Conservation (phyloP, 305 asterid genomes). For the Rubia peregrina region DNA sequence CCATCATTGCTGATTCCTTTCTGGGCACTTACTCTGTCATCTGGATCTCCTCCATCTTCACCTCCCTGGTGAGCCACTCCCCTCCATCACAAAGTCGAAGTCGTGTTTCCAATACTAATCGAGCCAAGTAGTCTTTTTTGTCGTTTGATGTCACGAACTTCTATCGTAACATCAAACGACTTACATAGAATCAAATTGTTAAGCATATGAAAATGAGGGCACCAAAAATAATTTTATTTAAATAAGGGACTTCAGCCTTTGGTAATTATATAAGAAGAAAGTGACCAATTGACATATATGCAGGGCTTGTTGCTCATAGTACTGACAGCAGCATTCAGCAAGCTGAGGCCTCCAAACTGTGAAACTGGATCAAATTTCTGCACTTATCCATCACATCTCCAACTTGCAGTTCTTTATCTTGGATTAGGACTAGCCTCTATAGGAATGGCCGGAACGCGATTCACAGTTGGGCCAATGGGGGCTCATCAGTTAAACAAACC, state of each 20-base stretch:
- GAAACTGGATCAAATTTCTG: conserved; percentile 15
- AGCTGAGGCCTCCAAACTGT: conserved; percentile 18
- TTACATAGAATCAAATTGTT: background rate
- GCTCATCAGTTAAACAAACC: conserved; percentile 18
- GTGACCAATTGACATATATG: background rate
- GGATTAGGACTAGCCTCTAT: conserved; percentile 15
- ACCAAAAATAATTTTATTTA: background rate
- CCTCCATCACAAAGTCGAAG: background rate
- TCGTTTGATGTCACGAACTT: too few relatives aligned
- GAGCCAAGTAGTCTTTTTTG: too few relatives aligned
- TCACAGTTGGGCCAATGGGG: conserved; percentile 18
- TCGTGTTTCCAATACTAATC: background rate
- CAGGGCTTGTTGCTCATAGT: conserved; percentile 18
- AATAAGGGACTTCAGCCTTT: background rate
- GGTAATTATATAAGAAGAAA: background rate
- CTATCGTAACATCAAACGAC: background rate
- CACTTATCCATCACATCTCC: conserved; percentile 14
- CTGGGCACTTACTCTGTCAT: conserved; percentile 18
- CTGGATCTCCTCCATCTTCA: conserved; percentile 18
- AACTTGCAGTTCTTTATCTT: conserved; percentile 14
- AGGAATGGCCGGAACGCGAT: conserved; percentile 19
- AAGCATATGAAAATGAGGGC: background rate
- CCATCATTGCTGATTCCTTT: conserved; percentile 18
- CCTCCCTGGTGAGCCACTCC: background rate
- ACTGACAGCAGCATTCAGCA: conserved; percentile 17